Evolutionary conservation across 2,329 filamentous ascomycete genomes (phyloP), one percentile per base, ranked within the genome.

Genomic region (Aphanoascus verrucosus): DNA sequence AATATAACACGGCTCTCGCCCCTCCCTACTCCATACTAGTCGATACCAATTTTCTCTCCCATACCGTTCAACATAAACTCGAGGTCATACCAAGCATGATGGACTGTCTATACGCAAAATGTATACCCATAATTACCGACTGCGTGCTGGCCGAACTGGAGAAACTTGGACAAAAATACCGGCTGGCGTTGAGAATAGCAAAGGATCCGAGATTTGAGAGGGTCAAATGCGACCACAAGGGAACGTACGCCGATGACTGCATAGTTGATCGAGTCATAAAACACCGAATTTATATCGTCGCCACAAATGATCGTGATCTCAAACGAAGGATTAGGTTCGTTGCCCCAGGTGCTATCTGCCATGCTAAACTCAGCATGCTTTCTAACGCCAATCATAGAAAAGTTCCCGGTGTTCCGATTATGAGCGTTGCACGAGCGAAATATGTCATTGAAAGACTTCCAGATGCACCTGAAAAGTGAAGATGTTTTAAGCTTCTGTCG

Each of bases 381-480:
- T 34, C 43, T 53, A 50, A 46, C 34, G 3, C 9, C 31, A 20
- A 12, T 14, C 38, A 40, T 42, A 60, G 55, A 58, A 96, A 95
- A 73, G 82, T 93, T 50, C 83, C 84, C 1, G 84, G 84, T 64
- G 77, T 79, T 11, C 78, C 78, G 1, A 78, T 80, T 53, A 77
- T 95, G 76, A 88, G 83, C 64, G 88, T 93, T 28, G 86, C 85
- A 5, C 80, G 87, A 64, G 88, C 87, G 44, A 96, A 96, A 71
- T 97, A 96, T 70, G 84, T 91, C 46, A 93, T 98, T 64, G 93
- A 97, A 76, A 81, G 90, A 63, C 71, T 96, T 58, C 90, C 90
- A 4, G 86, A 89, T 69, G 88, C 87, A 37, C 86, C 87, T 34
- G 84, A 89, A 60, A 81, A 76, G 51, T 60, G 55, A 57, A 40